These are phyloP conservation scores for Pisolithus albus DNA, from an alignment of 768 basidiomycete species.

Conservation along the genomic window DNA sequence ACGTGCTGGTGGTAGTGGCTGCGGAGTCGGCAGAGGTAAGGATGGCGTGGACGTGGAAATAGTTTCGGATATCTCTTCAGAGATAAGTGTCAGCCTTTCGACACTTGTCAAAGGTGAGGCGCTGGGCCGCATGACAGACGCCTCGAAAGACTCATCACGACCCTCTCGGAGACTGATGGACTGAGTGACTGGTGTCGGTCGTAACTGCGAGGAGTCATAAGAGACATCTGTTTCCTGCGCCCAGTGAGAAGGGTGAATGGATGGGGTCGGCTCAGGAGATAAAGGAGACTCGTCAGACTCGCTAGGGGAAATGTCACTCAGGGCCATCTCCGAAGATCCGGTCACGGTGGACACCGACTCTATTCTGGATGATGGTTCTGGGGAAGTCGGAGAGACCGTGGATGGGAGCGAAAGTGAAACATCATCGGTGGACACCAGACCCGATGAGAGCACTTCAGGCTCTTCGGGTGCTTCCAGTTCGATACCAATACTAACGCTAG, in stretches of 20 bases:
- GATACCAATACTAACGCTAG: slow-evolving; percentile 16
- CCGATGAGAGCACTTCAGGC: slow-evolving; percentile 4
- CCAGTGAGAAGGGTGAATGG: slow-evolving; percentile 45
- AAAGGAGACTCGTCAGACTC: slow-evolving; percentile 29
- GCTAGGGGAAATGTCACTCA: slow-evolving; percentile 22
- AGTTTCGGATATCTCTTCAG: slow-evolving; percentile 30
- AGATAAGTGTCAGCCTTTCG: slow-evolving; percentile 28
- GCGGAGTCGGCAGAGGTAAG: slow-evolving; percentile 2
- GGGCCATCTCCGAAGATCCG: slow-evolving; percentile 32
- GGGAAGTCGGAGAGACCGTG: slow-evolving; percentile 27
- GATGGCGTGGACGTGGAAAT: slow-evolving; percentile 18
- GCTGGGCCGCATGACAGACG: slow-evolving; percentile 65
- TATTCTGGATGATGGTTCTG: slow-evolving; percentile 23
- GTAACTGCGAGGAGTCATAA: slow-evolving; percentile 72
- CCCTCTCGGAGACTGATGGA: slow-evolving; percentile 50
- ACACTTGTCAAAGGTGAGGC: slow-evolving; percentile 31
- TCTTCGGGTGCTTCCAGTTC: slow-evolving; percentile 15
- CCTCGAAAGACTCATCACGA: slow-evolving; percentile 61
- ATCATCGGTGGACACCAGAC: slow-evolving; percentile 17
- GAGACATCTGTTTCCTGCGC: slow-evolving; percentile 58
- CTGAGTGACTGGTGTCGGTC: slow-evolving; percentile 59
- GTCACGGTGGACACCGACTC: slow-evolving; percentile 38
- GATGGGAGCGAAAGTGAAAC: slow-evolving; percentile 23
- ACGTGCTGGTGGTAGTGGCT: slow-evolving; percentile 4
- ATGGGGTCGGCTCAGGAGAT: slow-evolving; percentile 31